Evolutionary conservation across 1,284 basidiomycete species (phyloP).

Genomic region (Phellinidium pouzarii): DNA sequence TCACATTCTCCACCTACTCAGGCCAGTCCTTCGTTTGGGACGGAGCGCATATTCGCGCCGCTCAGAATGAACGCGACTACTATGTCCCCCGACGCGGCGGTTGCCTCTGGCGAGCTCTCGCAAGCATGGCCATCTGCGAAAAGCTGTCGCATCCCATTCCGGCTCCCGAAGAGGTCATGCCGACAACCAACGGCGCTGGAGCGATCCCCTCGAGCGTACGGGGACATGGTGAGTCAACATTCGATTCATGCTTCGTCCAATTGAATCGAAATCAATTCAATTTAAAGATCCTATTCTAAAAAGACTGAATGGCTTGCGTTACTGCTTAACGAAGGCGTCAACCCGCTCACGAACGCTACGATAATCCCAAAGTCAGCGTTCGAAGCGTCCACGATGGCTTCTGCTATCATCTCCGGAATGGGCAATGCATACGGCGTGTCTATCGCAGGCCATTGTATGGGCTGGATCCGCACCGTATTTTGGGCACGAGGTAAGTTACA

Average conservation of each 20-base stretch:
- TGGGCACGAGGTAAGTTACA: conserved; percentile 22
- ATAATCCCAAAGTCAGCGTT: conserved; percentile 34
- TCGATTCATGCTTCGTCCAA: neutral
- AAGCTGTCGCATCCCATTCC: conserved; percentile 26
- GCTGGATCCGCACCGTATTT: conserved; percentile 24
- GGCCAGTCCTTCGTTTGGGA: conserved; percentile 31
- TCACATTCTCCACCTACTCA: conserved; percentile 31
- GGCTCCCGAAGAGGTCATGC: conserved; percentile 23
- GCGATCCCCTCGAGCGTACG: conserved; percentile 33
- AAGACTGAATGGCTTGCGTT: conserved; percentile 39
- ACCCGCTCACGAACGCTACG: conserved; percentile 35
- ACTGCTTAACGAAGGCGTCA: conserved; percentile 36
- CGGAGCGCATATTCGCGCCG: conserved; percentile 35
- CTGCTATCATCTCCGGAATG: conserved; percentile 16
- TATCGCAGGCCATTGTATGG: conserved; percentile 26
- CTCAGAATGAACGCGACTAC: conserved; percentile 40
- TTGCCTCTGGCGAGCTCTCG: conserved; percentile 29
- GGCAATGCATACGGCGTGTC: conserved; percentile 15
- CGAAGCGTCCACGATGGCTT: conserved; percentile 33
- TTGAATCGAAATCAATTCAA: neutral
- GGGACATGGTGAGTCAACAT: conserved; percentile 26
- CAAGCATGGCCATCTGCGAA: conserved; percentile 24
- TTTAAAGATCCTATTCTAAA: neutral
- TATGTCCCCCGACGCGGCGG: conserved; percentile 34
- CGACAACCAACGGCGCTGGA: conserved; percentile 34